Evolutionary conservation across 306 rosid species (phyloP).

Genomic region (Dicorynia guianensis): DNA sequence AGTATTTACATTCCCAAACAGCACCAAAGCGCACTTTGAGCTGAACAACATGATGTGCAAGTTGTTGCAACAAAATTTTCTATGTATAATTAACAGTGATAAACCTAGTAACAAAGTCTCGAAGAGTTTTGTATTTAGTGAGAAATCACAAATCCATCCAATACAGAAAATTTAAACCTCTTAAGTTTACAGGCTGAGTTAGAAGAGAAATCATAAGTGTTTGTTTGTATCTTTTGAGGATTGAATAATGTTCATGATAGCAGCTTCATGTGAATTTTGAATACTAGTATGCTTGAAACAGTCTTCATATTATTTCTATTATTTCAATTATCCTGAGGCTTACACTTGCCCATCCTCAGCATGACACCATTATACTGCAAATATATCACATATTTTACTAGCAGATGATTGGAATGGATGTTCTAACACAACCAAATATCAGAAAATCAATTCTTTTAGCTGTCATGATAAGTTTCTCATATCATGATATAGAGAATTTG

Average conservation of each 20-base stretch:
- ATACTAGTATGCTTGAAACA: not conserved
- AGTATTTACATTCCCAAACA: not conserved
- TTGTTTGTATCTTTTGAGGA: not conserved
- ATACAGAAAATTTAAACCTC: not conserved
- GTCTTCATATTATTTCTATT: not conserved
- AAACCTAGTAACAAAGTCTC: conserved; percentile 11
- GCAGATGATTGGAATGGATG: not conserved
- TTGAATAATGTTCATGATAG: not conserved
- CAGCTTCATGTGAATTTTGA: conserved; percentile 3
- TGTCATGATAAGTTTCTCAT: conserved; percentile 32
- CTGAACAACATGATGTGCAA: not conserved
- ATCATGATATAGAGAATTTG: conserved; percentile 37
- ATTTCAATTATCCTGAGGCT: not conserved
- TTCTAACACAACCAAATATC: not conserved
- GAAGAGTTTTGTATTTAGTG: not conserved
- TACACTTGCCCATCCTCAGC: not conserved
- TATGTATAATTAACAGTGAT: conserved; percentile 14
- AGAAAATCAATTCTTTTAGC: conserved; percentile 15
- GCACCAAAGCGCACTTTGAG: not conserved
- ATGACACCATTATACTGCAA: conserved; percentile 11
- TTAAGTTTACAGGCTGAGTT: not conserved
- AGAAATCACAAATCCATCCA: not conserved
- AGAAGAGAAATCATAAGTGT: not conserved
- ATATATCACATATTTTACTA: not conserved
- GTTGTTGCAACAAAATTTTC: conserved; percentile 6